Evolutionary conservation across 75 land plant genomes (phyloP), one percentile per base, ranked within the genome.

Genomic region (Isoetes taiwanensis): DNA sequence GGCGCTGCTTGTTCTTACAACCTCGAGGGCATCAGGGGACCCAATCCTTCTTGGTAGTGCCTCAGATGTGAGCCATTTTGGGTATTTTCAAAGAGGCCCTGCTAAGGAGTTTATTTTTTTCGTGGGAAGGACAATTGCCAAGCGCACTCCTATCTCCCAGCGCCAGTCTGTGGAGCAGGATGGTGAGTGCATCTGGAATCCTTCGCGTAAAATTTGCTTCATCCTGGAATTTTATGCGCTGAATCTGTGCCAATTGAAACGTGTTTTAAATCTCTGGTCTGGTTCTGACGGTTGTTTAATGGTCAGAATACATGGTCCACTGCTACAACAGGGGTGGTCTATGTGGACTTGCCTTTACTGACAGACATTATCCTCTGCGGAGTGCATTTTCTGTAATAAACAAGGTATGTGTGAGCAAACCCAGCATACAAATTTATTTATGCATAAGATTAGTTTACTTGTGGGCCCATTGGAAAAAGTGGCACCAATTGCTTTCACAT

Each of bases 281-380:
- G n/a, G n/a, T n/a, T n/a, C n/a, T n/a, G n/a, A n/a, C n/a, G n/a
- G n/a, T n/a, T n/a, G n/a, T n/a, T n/a, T n/a, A n/a, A n/a, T n/a
- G n/a, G n/a, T n/a, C 72, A 90, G 97, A 90, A 40, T 90, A 90
- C 62, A 76, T 77, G 75, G 96, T 90, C 59, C 90, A 90, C 57
- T 64, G 79, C 43, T 90, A 82, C 75, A 90, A 86, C 65, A 70
- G 77, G 60, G 76, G 78, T 72, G 87, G 87, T 1, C 68, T 90
- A 4, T 82, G 84, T 58, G 85, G 75, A 11, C 54, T 90, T 58
- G 93, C 78, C 12, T 86, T 86, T 56, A 81, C 76, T 73, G 93
- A 90, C 61, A 78, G 83, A 37, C 77, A 85, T 35, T 90, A 90
- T 71, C 97, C 97, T 4, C 72, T 83, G 55, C 72, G 97, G 27